Evolutionary conservation across 441 rosid genomes (phyloP).

Genomic region (Adansonia gregorii): DNA sequence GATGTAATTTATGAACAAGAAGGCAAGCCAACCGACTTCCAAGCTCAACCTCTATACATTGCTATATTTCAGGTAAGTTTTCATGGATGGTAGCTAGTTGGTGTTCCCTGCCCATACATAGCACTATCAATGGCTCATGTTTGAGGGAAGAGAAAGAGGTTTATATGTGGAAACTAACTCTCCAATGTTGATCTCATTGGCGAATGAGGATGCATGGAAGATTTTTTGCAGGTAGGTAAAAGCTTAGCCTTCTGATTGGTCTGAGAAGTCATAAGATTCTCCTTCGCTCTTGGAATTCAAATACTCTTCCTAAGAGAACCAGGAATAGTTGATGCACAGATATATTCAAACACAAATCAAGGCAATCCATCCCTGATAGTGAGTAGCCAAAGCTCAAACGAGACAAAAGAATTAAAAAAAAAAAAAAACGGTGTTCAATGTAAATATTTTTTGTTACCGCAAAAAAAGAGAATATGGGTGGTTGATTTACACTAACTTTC

Average conservation of each 20-base stretch:
- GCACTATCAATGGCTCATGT: neutral
- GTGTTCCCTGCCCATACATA: neutral
- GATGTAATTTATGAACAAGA: neutral
- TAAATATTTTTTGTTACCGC: constrained; percentile 26
- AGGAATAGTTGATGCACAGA: constrained; percentile 20
- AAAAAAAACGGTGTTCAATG: constrained; percentile 18
- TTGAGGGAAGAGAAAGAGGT: neutral
- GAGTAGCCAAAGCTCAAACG: constrained; percentile 4
- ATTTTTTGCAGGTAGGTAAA: neutral
- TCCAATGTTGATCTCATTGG: neutral
- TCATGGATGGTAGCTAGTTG: neutral
- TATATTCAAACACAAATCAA: constrained; percentile 29
- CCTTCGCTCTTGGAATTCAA: neutral
- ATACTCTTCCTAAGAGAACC: neutral
- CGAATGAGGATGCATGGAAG: neutral
- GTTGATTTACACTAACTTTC: constrained; percentile 25
- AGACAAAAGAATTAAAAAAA: neutral
- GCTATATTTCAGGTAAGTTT: neutral
- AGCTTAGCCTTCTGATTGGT: neutral
- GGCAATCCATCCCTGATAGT: constrained; percentile 18
- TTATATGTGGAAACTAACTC: neutral
- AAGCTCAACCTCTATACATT: neutral
- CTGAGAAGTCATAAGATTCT: neutral
- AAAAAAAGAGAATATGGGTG: constrained; percentile 22
- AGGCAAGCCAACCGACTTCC: neutral